Conservation (phyloP, 2,329 filamentous ascomycete species). For the Kalmusia sp. region DNA sequence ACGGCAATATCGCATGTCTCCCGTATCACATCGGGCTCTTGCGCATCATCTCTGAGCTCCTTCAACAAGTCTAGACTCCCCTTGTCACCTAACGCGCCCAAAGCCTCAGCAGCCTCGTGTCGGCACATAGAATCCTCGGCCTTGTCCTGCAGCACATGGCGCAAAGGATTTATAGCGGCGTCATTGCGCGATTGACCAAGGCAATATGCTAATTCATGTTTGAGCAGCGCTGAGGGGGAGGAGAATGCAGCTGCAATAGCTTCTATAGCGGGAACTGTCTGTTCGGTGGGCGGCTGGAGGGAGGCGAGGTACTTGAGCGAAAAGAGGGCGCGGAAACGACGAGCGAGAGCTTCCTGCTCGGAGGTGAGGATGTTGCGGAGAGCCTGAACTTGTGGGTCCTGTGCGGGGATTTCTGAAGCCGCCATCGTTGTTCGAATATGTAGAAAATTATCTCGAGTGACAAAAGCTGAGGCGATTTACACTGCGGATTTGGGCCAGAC, state of each 20-base stretch:
- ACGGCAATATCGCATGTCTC: slow-evolving; percentile 98
- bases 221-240: slow-evolving; percentile 87
- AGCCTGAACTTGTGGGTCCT: slow-evolving; percentile 60
- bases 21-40: slow-evolving; percentile 80
- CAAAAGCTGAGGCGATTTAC: background rate
- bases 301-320: slow-evolving; percentile 93
- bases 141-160: slow-evolving; percentile 75
- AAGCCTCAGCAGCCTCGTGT: slow-evolving; percentile 94
- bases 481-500: background rate
- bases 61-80: slow-evolving; percentile 77
- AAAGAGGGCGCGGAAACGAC: slow-evolving; percentile 95
- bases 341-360: slow-evolving; percentile 81
- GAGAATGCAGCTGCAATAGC: slow-evolving; percentile 88
- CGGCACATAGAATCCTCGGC: slow-evolving; percentile 94
- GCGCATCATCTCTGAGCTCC: slow-evolving; percentile 74
- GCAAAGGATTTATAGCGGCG: slow-evolving; percentile 75
- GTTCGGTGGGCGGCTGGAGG: slow-evolving; percentile 62
- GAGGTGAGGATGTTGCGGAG: slow-evolving; percentile 80
- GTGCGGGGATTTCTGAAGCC: slow-evolving; percentile 23
- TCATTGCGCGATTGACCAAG: slow-evolving; percentile 86
- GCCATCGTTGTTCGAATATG: slow-evolving; percentile 28
- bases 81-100: slow-evolving; percentile 82
- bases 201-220: slow-evolving; percentile 97
- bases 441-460: background rate
- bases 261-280: slow-evolving; percentile 69